Evolutionary conservation across 1,139 yeast species (phyloP), one percentile per base, ranked within the genome.

Genomic region (Debaryomyces nepalensis): DNA sequence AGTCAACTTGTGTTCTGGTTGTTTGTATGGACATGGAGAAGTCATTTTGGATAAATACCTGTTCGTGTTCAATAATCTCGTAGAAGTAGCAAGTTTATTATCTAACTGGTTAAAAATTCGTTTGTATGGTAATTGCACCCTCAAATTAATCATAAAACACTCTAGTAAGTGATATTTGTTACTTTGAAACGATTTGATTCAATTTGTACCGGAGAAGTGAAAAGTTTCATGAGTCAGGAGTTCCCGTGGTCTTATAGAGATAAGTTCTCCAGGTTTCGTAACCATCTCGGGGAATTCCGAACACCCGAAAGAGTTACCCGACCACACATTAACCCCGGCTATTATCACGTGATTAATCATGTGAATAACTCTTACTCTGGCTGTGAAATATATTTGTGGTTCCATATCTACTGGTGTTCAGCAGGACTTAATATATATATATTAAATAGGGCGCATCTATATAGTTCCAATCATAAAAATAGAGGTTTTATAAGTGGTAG

Each of bases 1-100:
- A 53, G 90, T 76, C 63, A 80, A 70, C 53, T 76, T 76, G 58
- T 78, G 83, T 39, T 63, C 68, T 23, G 74, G 67, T 59, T 75
- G 81, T 47, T 71, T 68, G 55, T 64, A 72, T 26, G 67, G 64
- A 40, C 35, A 19, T 24, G 32, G 37, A 10, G 37, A 24, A 15
- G 30, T 20, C 41, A 38, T 38, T 27, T 27, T 36, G 33, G 39
- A 26, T 10, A 21, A 20, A 22, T 27, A 27, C 27, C 39, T 36
- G 15, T 19, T 19, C 26, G 26, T 26, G 15, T 5, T 36, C 26
- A 36, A 11, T 9, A 20, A 36, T 27, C 27, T 36, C 7, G 24
- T 26, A n/a, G 21, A 22, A 37, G 16, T 26, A 26, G 34, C 40
- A 29, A 37, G 23, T 16, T 21, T 31, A 11, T 30, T 26, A 30